A percentile compares a stretch with the other conserved stretches of the same genome.
Conservation (phyloP, 805 yeast genomes). For the Trichomonascus vanleenenianus region DNA sequence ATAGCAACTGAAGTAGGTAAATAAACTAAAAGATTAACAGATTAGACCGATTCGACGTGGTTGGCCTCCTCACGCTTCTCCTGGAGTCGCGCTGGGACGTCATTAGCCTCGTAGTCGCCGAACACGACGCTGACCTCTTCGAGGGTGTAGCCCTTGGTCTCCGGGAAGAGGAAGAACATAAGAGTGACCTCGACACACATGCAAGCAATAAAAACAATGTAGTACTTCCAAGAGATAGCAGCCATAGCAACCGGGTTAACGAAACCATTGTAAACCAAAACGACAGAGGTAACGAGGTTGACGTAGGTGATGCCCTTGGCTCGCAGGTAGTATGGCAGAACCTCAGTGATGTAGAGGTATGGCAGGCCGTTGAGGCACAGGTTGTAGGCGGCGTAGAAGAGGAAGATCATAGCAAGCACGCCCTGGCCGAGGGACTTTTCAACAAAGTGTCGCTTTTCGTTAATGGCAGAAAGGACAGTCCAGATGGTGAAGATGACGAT, state of each 20-base stretch:
- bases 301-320: constrained; percentile 9
- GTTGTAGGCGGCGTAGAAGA: constrained; percentile 10
- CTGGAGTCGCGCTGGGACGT: not conserved
- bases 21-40: no score
- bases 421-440: constrained; percentile 6
- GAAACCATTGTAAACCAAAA: constrained; percentile 5
- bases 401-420: constrained; percentile 13
- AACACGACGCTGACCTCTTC: constrained; percentile 39
- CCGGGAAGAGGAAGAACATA: constrained; percentile 33
- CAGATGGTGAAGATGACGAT: constrained; percentile 25
- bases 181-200: constrained; percentile 25
- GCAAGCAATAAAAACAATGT: constrained; percentile 28
- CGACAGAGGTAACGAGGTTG: not conserved
- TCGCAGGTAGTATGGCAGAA: constrained; percentile 13
- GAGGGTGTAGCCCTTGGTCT: constrained; percentile 37
- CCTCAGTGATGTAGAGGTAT: constrained; percentile 31
- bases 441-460: constrained; percentile 6
- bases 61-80: not conserved
- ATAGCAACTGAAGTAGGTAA: no score
- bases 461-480: constrained; percentile 21
- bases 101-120: constrained; percentile 38
- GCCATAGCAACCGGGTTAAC: constrained; percentile 31
- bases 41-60: constrained; percentile 1
- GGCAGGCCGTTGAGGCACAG: constrained; percentile 30
- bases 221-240: constrained; percentile 37